phyloP scores from a whole-genome alignment of 345 rosid genomes.

The Salix suchowensis region DNA sequence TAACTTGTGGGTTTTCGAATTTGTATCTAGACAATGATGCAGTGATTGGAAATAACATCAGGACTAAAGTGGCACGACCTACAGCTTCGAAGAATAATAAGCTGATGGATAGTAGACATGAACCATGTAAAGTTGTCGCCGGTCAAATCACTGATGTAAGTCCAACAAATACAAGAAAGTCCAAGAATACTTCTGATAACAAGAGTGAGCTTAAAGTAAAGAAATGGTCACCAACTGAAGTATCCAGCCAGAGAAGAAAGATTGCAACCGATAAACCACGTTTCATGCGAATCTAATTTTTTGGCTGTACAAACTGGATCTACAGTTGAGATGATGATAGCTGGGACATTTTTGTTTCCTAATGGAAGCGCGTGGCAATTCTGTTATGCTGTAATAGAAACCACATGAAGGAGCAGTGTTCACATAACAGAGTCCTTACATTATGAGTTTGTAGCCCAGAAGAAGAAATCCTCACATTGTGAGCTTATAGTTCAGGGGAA shows the following conservation, averaged over 20 bases:
- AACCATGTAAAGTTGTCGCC: conserved; percentile 18
- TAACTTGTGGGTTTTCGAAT: background rate
- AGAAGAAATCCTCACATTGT: background rate
- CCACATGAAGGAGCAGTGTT: background rate
- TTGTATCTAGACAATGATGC: conserved; percentile 46
- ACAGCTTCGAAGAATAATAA: conserved; percentile 27
- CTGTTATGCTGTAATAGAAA: background rate
- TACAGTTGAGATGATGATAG: background rate
- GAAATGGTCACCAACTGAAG: conserved; percentile 16
- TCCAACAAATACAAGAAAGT: conserved; percentile 15
- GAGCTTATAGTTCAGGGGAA: background rate
- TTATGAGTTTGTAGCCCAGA: background rate
- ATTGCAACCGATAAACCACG: conserved; percentile 13
- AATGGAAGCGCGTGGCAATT: background rate
- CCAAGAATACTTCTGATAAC: conserved; percentile 14
- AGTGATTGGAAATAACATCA: conserved; percentile 43
- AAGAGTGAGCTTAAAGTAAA: conserved; percentile 20
- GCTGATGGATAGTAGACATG: conserved; percentile 27
- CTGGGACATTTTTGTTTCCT: background rate
- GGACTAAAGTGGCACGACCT: conserved; percentile 18
- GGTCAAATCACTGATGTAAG: conserved; percentile 7
- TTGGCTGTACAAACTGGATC: background rate
- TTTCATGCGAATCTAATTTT: conserved; percentile 9
- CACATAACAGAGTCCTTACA: background rate
- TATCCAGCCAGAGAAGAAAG: conserved; percentile 23